Base-by-base conservation (phyloP, 148 eudicot species). In the Euryodendron excelsum region DNA sequence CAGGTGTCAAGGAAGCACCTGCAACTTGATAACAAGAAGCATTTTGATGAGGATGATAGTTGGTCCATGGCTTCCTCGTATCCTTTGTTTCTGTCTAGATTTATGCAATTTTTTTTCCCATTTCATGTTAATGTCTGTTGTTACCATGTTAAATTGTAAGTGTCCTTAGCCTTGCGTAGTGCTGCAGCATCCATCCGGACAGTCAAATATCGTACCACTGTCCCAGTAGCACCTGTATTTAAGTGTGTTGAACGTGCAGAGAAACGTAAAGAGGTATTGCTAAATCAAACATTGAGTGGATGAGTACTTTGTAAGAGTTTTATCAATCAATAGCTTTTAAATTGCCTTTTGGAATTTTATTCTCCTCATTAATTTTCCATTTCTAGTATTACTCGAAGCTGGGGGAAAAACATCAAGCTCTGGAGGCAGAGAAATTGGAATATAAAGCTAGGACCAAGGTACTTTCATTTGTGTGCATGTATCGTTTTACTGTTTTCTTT, bases 371-470 rank as follows among this genome's bases (percentile, higher is more conserved):
- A 48, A 27, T 63, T 14, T 41, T 39, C 33, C 20, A 21, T 11
- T 76, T 80, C 52, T 77, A 96, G 99, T 96, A 80, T 80, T 92
- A 92, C 80, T 65, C 87, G 18, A 93, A 92, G 85, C 74, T 96
- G 87, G 97, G 84, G 80, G 95, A 92, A 81, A 96, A 92, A 73
- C 97, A 93, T 69, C 84, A 86, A 71, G 99, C 99, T 41, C 53
- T 96, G 61, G 97, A 92, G 88, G 91, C 81, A 70, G 99, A 93
- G 84, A 92, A 92, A 80, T 84, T 65, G 56, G 94, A 93, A 77
- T 86, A 86, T 80, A 91, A 88, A 85, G 93, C 95, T 74, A 91
- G 98, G 84, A 90, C 87, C 63, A 96, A 91, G 97, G 99, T 96
- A 89, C 18, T 37, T 71, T 69, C 66, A 39, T 81, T 31, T 34